A percentile compares a stretch with the other conserved stretches of the same genome.
Conservation (phyloP, 2,329 filamentous ascomycete genomes). For the Monosporascus sp. region DNA sequence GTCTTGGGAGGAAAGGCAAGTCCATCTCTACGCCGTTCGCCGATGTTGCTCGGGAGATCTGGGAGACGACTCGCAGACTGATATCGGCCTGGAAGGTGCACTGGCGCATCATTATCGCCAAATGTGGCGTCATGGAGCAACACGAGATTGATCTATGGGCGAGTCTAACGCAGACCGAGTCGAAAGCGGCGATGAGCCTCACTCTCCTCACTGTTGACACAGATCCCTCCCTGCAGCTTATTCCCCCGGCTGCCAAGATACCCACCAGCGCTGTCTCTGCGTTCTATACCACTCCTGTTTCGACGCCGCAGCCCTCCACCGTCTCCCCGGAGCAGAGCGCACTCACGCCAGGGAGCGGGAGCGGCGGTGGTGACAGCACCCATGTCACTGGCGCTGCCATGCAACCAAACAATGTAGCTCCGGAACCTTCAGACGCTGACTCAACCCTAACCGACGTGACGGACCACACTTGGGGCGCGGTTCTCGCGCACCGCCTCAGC, state of each 20-base stretch:
- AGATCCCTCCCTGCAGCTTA: constrained; percentile 56
- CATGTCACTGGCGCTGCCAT: not conserved
- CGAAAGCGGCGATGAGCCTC: constrained; percentile 45
- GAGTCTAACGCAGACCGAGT: constrained; percentile 45
- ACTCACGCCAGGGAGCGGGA: constrained; percentile 39
- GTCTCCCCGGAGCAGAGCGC: constrained; percentile 57
- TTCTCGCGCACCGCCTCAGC: constrained; percentile 61
- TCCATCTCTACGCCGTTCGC: constrained; percentile 46
- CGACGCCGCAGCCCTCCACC: constrained; percentile 57
- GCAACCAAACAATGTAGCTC: constrained; percentile 15
- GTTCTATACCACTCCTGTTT: constrained; percentile 58
- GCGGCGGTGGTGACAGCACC: constrained; percentile 32
- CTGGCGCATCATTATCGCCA: constrained; percentile 73
- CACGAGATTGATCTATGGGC: constrained; percentile 60
- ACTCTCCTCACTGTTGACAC: constrained; percentile 62
- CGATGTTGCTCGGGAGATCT: constrained; percentile 69
- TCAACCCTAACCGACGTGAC: constrained; percentile 65
- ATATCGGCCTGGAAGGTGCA: constrained; percentile 64
- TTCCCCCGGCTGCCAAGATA: constrained; percentile 49
- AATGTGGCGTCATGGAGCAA: constrained; percentile 61
- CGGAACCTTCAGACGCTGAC: constrained; percentile 50
- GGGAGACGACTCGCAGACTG: constrained; percentile 71
- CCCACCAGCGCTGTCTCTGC: constrained; percentile 37
- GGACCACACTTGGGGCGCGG: constrained; percentile 71
- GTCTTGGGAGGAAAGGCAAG: constrained; percentile 55